Conservation (phyloP, 2,329 filamentous ascomycete species). For the Sarocladiaceae sp. region DNA sequence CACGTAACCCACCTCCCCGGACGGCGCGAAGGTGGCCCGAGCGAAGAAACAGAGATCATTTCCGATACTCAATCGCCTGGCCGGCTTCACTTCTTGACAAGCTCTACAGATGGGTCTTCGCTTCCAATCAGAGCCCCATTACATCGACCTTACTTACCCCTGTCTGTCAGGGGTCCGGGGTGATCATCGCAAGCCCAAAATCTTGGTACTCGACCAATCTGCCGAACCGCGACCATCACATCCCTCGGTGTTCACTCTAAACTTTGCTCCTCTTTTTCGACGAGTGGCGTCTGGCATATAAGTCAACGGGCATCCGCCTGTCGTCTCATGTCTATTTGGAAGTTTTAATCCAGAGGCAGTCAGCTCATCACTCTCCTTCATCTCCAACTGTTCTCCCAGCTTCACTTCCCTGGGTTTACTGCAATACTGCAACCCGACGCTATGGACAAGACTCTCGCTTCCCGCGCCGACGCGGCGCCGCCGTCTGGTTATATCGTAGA, state of each 20-base stretch:
- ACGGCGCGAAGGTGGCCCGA: conserved; percentile 18
- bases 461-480: background rate
- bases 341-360: too few relatives aligned
- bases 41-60: background rate
- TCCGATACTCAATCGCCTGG: background rate
- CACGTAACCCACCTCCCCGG: conserved; percentile 24
- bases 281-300: too few relatives aligned
- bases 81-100: background rate
- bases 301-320: too few relatives aligned
- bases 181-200: conserved; percentile 1
- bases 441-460: background rate
- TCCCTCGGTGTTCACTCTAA: background rate
- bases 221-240: background rate
- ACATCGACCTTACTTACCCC: background rate
- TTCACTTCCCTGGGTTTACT: too few relatives aligned
- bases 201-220: conserved; percentile 2
- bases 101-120: background rate
- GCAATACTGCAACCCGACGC: too few relatives aligned
- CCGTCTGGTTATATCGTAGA: conserved; percentile 4
- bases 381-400: too few relatives aligned
- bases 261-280: too few relatives aligned
- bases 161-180: background rate
- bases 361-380: too few relatives aligned
- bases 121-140: background rate
- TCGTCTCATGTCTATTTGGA: too few relatives aligned